A percentile compares a stretch with the other conserved stretches of the same genome.
Conservation (phyloP, 768 basidiomycete species). For the Collybia sordida region DNA sequence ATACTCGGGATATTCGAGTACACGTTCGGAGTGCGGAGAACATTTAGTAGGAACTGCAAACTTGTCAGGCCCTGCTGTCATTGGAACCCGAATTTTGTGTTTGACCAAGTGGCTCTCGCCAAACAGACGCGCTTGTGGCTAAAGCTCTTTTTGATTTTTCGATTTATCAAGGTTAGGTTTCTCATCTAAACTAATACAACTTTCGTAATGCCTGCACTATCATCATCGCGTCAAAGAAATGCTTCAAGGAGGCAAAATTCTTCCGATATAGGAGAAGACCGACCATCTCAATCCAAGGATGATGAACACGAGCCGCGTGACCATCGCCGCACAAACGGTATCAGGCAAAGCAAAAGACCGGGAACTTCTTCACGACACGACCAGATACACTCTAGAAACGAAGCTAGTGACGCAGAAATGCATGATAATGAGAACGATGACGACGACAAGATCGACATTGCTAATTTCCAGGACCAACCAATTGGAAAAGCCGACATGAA, state of each 20-base stretch:
- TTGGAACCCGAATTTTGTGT: too few relatives aligned
- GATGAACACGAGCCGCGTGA: slow-evolving; percentile 33
- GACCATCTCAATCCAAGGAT: slow-evolving; percentile 28
- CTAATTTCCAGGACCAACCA: slow-evolving; percentile 66
- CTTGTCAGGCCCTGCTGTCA: too few relatives aligned
- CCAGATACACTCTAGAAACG: slow-evolving; percentile 19
- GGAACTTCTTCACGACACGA: slow-evolving; percentile 13
- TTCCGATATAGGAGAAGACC: slow-evolving; percentile 63
- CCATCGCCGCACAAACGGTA: slow-evolving; percentile 21
- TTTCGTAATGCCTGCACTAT: slow-evolving; percentile 35
- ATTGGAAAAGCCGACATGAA: slow-evolving; percentile 49
- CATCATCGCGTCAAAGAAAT: slow-evolving; percentile 36
- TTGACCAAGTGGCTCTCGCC: slow-evolving; percentile 6
- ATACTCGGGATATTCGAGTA: slow-evolving; percentile 24
- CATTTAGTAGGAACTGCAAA: slow-evolving; percentile 24
- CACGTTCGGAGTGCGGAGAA: slow-evolving; percentile 36
- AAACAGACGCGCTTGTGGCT: slow-evolving; percentile 36
- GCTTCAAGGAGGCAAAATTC: slow-evolving; percentile 44
- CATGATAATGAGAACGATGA: slow-evolving; percentile 41
- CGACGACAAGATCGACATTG: slow-evolving; percentile 57
- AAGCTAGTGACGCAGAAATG: slow-evolving; percentile 19
- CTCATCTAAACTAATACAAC: slow-evolving; percentile 4
- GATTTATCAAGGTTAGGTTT: slow-evolving; percentile 15
- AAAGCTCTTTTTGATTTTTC: neutral
- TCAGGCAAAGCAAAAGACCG: slow-evolving; percentile 34